phyloP scores from a whole-genome alignment of 2,329 filamentous ascomycete genomes.

The Teratosphaeriaceae sp. region DNA sequence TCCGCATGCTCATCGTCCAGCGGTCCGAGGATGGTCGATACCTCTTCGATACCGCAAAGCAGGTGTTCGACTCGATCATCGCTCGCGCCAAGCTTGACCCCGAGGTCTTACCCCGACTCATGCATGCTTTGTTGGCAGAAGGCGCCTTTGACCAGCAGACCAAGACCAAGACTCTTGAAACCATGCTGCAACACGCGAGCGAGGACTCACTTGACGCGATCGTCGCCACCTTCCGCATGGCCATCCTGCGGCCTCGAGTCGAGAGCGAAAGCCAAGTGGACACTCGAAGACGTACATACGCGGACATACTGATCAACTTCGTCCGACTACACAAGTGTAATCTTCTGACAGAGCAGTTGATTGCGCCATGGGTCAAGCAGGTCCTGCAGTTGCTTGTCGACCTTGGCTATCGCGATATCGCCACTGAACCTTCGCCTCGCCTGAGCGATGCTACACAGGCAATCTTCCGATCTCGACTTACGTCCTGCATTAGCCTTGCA shows the following conservation, averaged over 20 bases:
- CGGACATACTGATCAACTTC: slow-evolving; percentile 47
- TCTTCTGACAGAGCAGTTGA: background rate
- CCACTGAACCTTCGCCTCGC: slow-evolving; percentile 22
- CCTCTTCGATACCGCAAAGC: slow-evolving; percentile 70
- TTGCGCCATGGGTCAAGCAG: slow-evolving; percentile 17
- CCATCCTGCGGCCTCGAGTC: slow-evolving; percentile 41
- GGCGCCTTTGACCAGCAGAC: slow-evolving; percentile 79
- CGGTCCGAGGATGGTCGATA: slow-evolving; percentile 70
- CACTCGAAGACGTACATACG: slow-evolving; percentile 44
- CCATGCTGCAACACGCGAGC: slow-evolving; percentile 57
- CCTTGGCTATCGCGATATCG: slow-evolving; percentile 32
- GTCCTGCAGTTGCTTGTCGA: slow-evolving; percentile 16
- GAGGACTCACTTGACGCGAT: slow-evolving; percentile 45
- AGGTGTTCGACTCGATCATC: slow-evolving; percentile 66
- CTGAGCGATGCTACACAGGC: slow-evolving; percentile 43
- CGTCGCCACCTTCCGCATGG: slow-evolving; percentile 44
- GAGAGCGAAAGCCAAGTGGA: slow-evolving; percentile 41
- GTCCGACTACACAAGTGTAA: slow-evolving; percentile 27
- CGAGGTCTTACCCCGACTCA: slow-evolving; percentile 51
- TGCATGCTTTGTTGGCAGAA: slow-evolving; percentile 62
- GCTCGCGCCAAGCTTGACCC: slow-evolving; percentile 56
- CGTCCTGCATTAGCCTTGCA: slow-evolving; percentile 48
- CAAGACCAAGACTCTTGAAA: slow-evolving; percentile 77
- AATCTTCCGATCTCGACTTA: slow-evolving; percentile 49
- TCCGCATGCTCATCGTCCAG: slow-evolving; percentile 77